These are phyloP conservation scores for Neocallimastix lanati DNA, from an alignment of 192 early-diverging fungal species.

Conservation along the genomic window DNA sequence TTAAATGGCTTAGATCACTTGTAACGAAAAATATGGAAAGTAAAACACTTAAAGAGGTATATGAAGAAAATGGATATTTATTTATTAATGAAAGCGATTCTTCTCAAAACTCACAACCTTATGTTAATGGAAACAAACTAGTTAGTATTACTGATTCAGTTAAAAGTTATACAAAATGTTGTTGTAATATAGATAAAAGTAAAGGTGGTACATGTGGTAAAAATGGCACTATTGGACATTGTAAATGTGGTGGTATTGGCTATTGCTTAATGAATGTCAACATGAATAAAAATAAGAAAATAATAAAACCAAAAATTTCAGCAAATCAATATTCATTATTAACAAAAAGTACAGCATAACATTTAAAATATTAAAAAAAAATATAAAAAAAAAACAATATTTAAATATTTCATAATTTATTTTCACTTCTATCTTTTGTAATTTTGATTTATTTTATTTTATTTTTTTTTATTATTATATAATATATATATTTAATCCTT, in stretches of 20 bases:
- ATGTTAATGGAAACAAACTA: neutral
- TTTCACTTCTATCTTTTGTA: too few relatives aligned
- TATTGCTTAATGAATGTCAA: too few relatives aligned
- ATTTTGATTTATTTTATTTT: too few relatives aligned
- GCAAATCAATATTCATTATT: neutral
- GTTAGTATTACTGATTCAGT: neutral
- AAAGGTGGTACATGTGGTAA: too few relatives aligned
- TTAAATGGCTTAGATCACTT: conserved; percentile 71
- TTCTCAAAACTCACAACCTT: neutral
- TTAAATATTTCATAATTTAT: too few relatives aligned
- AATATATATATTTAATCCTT: too few relatives aligned
- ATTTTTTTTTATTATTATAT: too few relatives aligned
- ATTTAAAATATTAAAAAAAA: neutral
- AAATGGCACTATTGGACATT: too few relatives aligned
- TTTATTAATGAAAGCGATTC: neutral
- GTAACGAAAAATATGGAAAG: conserved; percentile 48
- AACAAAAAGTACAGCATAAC: neutral
- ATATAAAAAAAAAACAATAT: too few relatives aligned
- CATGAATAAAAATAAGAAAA: neutral
- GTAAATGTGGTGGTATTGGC: too few relatives aligned
- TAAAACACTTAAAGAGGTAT: neutral
- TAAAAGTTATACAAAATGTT: neutral
- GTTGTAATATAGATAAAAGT: neutral
- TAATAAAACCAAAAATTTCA: neutral
- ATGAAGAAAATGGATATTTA: neutral